Evolutionary conservation across 805 yeast genomes (phyloP).

Genomic region (Candida nanaspora): DNA sequence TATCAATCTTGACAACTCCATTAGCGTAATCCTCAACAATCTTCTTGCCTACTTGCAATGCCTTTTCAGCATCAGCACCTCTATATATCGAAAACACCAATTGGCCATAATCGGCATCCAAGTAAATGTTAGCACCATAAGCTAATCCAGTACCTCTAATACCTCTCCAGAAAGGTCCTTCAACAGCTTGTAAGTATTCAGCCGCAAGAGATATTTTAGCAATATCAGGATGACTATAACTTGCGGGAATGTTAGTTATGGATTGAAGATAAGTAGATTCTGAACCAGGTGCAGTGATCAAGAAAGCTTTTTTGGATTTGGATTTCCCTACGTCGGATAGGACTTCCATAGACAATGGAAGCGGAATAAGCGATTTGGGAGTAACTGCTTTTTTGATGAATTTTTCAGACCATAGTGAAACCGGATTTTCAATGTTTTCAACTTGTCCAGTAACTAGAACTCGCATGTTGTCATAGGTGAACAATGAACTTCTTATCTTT

Average conservation of each 20-base stretch:
- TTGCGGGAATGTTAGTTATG: constrained; percentile 52
- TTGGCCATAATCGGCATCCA: constrained; percentile 58
- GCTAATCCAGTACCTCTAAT: constrained; percentile 93
- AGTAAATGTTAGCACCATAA: constrained; percentile 68
- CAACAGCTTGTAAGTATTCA: constrained; percentile 76
- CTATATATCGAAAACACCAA: constrained; percentile 65
- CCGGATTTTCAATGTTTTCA: constrained; percentile 42
- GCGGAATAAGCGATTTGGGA: constrained; percentile 9
- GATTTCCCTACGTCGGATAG: constrained; percentile 48
- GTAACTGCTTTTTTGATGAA: constrained; percentile 6
- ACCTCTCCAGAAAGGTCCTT: constrained; percentile 97
- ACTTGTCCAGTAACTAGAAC: constrained; percentile 69
- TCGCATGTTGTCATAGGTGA: constrained; percentile 54
- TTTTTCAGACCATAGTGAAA: constrained; percentile 49
- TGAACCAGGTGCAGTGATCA: constrained; percentile 74
- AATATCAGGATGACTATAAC: constrained; percentile 50
- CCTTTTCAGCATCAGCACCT: constrained; percentile 73
- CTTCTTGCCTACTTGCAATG: constrained; percentile 49
- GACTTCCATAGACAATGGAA: constrained; percentile 49
- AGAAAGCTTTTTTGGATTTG: constrained; percentile 47
- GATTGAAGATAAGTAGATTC: constrained; percentile 69
- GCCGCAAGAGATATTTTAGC: constrained; percentile 66
- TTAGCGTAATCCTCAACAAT: constrained; percentile 55
- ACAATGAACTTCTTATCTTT: constrained; percentile 41
- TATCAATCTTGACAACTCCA: constrained; percentile 51